These are phyloP conservation scores for Taphrina confusa DNA, from an alignment of 1,139 yeast species.

Conservation along the genomic window DNA sequence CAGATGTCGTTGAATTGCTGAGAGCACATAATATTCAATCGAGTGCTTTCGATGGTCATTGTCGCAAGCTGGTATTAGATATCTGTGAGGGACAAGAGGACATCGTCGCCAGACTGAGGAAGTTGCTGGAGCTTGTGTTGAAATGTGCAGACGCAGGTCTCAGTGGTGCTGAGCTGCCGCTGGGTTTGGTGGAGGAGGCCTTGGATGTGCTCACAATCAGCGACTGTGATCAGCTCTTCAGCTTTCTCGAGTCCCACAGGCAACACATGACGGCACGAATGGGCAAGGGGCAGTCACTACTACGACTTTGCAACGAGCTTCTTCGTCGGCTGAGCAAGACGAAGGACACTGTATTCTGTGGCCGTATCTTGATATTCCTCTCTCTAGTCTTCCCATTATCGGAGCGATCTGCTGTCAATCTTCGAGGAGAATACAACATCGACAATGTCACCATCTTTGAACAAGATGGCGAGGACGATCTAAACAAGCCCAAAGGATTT, in stretches of 20 bases:
- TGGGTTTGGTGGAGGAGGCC: constrained; percentile 46
- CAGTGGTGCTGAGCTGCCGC: constrained; percentile 39
- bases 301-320: constrained; percentile 48
- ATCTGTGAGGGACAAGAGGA: constrained; percentile 11
- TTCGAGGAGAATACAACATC: constrained; percentile 47
- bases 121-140: constrained; percentile 4
- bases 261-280: constrained; percentile 44
- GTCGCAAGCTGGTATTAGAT: not conserved
- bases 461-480: constrained; percentile 33
- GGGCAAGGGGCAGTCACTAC: constrained; percentile 48
- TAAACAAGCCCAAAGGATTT: constrained; percentile 5
- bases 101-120: not conserved
- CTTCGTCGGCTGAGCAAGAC: constrained; percentile 48
- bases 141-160: constrained; percentile 19
- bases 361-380: constrained; percentile 47
- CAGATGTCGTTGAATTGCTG: not conserved
- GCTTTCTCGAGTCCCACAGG: constrained; percentile 45
- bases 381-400: constrained; percentile 49
- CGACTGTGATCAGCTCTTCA: constrained; percentile 48
- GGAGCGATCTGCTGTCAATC: constrained; percentile 49
- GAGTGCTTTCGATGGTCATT: not conserved
- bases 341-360: constrained; percentile 48
- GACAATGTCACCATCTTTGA: constrained; percentile 47
- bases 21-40: not conserved
- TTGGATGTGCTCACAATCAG: constrained; percentile 47